phyloP scores from a whole-genome alignment of 257 asterid species.

The Gardenia jasminoides region DNA sequence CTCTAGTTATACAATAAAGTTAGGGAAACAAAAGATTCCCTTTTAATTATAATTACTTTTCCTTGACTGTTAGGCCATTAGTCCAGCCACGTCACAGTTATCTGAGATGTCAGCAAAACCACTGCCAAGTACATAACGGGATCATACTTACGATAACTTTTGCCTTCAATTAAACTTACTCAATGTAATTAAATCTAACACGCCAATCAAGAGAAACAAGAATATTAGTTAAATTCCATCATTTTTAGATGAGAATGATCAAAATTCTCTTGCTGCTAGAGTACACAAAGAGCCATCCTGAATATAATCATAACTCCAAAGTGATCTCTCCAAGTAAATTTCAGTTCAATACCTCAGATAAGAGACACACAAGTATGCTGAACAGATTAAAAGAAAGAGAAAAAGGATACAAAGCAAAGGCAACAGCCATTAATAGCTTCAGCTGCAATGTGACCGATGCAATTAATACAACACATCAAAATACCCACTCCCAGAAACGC shows the following conservation, averaged over 20 bases:
- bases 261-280: not conserved
- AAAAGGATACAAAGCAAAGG: constrained; percentile 90
- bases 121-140: too few relatives aligned
- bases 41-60: not conserved
- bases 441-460: constrained; percentile 74
- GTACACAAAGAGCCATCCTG: not conserved
- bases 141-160: not conserved
- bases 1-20: not conserved
- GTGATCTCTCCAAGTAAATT: too few relatives aligned
- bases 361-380: not conserved
- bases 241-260: not conserved
- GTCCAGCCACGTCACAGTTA: not conserved
- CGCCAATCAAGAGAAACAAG: not conserved
- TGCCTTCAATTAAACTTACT: not conserved
- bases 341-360: not conserved
- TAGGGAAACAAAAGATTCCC: not conserved
- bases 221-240: not conserved
- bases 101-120: not conserved
- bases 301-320: too few relatives aligned
- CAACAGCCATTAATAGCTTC: constrained; percentile 84
- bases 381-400: not conserved
- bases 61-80: not conserved
- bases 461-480: constrained; percentile 52
- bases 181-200: not conserved
- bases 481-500: constrained; percentile 72